Evolutionary conservation across 2,329 filamentous ascomycete species (phyloP).

Genomic region (Erysiphe pulchra): DNA sequence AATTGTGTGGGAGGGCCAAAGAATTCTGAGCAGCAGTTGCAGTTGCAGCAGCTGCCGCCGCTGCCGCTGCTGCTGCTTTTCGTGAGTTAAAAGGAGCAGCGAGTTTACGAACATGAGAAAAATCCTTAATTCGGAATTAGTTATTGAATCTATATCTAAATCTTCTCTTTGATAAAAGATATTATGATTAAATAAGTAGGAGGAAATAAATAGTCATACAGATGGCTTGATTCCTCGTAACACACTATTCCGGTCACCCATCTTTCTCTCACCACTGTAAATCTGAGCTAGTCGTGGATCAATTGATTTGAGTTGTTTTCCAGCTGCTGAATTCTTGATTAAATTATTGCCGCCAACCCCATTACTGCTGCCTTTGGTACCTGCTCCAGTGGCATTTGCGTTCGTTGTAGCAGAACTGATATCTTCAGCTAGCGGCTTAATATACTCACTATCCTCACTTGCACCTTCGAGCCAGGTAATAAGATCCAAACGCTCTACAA

Average conservation of each 20-base stretch:
- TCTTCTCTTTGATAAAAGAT: not conserved
- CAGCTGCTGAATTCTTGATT: constrained; percentile 1
- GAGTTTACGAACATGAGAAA: constrained; percentile 74
- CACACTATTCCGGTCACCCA: constrained; percentile 78
- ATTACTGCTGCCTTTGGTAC: constrained; percentile 14
- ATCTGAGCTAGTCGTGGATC: constrained; percentile 70
- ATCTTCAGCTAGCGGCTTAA: constrained; percentile 55
- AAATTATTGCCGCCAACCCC: not conserved
- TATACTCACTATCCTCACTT: constrained; percentile 76
- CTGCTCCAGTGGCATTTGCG: constrained; percentile 18
- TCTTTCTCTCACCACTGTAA: constrained; percentile 71
- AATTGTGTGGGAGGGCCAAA: constrained; percentile 26
- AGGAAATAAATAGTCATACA: constrained; percentile 22
- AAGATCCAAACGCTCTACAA: constrained; percentile 74
- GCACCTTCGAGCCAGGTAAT: constrained; percentile 85
- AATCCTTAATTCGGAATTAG: constrained; percentile 37
- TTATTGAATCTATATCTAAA: not conserved
- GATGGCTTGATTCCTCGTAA: constrained; percentile 71
- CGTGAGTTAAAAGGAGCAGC: constrained; percentile 50
- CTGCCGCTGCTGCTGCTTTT: constrained; percentile 19
- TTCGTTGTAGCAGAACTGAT: constrained; percentile 17
- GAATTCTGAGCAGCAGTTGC: constrained; percentile 15
- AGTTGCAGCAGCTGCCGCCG: constrained; percentile 15
- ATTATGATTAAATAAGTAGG: not conserved
- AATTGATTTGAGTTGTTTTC: constrained; percentile 32